A percentile compares a stretch with the other conserved stretches of the same genome.
Evolutionary conservation across 2,329 filamentous ascomycete genomes (phyloP).

Genomic region (Scytalidium lignicola): DNA sequence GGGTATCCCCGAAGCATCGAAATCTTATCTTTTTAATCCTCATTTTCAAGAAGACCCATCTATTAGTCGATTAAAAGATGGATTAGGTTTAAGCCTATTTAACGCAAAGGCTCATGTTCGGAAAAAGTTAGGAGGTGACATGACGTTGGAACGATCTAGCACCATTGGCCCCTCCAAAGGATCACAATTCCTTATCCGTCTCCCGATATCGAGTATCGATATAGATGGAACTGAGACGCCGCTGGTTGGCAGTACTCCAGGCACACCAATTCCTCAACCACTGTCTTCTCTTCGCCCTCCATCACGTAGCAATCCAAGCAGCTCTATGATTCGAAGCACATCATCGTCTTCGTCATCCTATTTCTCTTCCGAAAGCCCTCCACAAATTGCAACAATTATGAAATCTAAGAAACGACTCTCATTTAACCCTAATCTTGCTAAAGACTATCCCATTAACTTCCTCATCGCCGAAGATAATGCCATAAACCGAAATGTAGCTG

Average conservation of each 20-base stretch:
- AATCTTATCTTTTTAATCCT: constrained; percentile 63
- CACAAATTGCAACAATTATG: constrained; percentile 8
- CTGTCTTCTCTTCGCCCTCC: not conserved
- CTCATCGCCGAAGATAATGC: constrained; percentile 69
- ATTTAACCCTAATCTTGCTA: constrained; percentile 53
- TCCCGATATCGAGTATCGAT: constrained; percentile 39
- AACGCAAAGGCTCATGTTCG: constrained; percentile 68
- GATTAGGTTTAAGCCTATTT: constrained; percentile 62
- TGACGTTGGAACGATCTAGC: constrained; percentile 58
- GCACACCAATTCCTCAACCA: constrained; percentile 5
- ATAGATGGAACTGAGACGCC: constrained; percentile 12
- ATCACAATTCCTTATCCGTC: constrained; percentile 63
- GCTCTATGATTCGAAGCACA: not conserved
- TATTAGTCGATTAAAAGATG: constrained; percentile 61
- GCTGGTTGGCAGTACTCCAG: constrained; percentile 15
- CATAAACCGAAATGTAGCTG: constrained; percentile 63
- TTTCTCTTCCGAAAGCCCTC: not conserved
- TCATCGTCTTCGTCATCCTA: not conserved
- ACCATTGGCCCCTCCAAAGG: constrained; percentile 56
- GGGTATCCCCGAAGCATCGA: constrained; percentile 62
- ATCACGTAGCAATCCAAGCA: not conserved
- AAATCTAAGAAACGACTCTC: constrained; percentile 23
- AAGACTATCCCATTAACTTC: constrained; percentile 59
- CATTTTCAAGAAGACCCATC: constrained; percentile 66
- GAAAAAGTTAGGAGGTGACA: constrained; percentile 59